Evolutionary conservation across 345 rosid genomes (phyloP), one percentile per base, ranked within the genome.

Genomic region (Raphanus sativus): DNA sequence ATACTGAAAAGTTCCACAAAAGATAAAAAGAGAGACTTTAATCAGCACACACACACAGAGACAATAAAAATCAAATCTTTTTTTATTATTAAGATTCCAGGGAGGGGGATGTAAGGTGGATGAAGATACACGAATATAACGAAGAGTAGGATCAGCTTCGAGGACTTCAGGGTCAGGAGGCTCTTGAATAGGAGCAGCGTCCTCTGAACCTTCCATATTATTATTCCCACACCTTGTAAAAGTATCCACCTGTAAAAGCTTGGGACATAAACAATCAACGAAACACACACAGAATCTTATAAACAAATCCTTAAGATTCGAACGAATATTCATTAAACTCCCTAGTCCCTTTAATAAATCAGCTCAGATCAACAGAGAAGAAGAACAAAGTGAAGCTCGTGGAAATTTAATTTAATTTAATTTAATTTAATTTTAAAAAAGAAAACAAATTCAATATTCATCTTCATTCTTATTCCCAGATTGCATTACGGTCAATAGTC

Each of bases 151-250:
- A 83, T 90, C 92, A 48, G 78, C 71, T 87, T 89, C 94, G 1
- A 87, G 86, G 66, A 89, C 80, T 54, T 86, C 83, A 2, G 91
- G 87, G 75, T 87, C 90, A 69, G 88, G 89, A 59, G 90, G 91
- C 74, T 84, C 94, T 9, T 83, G 80, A 77, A 70, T 73, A 0
- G 73, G 75, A 6, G 77, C 65, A 75, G 82, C 70, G 62, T 89
- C 89, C 36, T 87, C 91, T 59, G 80, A 64, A 80, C 76, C 24
- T 9, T 80, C 79, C 83, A 80, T 80, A 64, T 24, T 69, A 45
- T 69, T 21, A 21, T 21, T 74, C 52, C 13, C 17, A 79, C 48
- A 67, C 69, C 64, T 78, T 61, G 69, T 61, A 72, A 71, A 67
- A 17, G 26, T n/a, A 24, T 30, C 62, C 54, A 74, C 72, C 73